Conservation (phyloP, 192 early-diverging fungal species). For the Thamnidium elegans region DNA sequence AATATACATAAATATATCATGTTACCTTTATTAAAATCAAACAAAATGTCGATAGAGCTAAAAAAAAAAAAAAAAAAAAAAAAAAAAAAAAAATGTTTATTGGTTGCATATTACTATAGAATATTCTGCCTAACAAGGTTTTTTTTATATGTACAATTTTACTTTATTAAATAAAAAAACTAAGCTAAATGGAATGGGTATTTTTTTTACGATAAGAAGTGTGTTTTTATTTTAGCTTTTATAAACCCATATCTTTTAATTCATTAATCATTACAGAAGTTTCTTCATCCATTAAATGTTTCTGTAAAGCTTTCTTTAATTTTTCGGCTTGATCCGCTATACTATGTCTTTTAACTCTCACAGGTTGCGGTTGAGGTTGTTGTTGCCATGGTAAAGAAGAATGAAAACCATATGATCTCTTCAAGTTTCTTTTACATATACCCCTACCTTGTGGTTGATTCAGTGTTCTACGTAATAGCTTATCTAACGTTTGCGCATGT, state of each 20-base stretch:
- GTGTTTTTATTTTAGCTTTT: neutral
- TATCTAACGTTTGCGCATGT: conserved; percentile 29
- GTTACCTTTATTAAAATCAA: too few relatives aligned
- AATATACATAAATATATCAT: too few relatives aligned
- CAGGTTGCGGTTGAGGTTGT: neutral
- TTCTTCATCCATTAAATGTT: conserved; percentile 14
- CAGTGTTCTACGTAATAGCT: conserved; percentile 16
- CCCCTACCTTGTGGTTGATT: conserved; percentile 13
- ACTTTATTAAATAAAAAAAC: too few relatives aligned
- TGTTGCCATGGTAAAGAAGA: neutral
- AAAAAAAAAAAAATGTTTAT: too few relatives aligned
- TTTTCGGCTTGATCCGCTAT: conserved; percentile 20
- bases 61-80: too few relatives aligned
- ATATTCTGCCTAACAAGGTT: too few relatives aligned
- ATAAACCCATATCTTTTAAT: conserved; percentile 25
- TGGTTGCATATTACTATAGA: too few relatives aligned
- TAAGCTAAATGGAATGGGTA: too few relatives aligned
- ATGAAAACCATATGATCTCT: conserved; percentile 11
- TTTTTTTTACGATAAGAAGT: too few relatives aligned
- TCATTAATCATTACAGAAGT: conserved; percentile 17
- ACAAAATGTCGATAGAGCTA: too few relatives aligned
- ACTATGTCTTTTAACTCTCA: conserved; percentile 17
- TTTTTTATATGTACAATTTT: too few relatives aligned
- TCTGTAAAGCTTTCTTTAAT: conserved; percentile 9
- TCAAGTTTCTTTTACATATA: conserved; percentile 5